Conservation (phyloP, 1,284 basidiomycete species). For the Malassezia japonica region DNA sequence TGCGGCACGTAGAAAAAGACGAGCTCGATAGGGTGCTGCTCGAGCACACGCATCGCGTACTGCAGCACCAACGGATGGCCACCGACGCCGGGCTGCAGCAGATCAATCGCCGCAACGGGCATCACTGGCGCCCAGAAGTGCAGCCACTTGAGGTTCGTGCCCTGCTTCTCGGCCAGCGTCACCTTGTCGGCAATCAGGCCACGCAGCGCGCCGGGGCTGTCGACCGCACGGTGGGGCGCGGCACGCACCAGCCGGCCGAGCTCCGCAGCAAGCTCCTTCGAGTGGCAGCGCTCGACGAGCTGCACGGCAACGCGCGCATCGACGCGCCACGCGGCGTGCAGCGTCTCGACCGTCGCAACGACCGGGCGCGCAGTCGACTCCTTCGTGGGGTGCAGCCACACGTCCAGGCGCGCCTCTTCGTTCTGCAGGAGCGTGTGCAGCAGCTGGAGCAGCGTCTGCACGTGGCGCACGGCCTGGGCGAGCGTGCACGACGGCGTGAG, state of each 20-base stretch:
- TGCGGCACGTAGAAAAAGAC: constrained; percentile 99
- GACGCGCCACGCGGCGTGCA: constrained; percentile 61
- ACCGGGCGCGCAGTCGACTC: constrained; percentile 53
- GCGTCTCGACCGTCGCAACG: not conserved
- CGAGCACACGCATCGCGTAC: constrained; percentile 90
- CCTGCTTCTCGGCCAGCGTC: constrained; percentile 51
- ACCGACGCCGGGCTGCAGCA: constrained; percentile 48
- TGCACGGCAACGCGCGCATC: constrained; percentile 73
- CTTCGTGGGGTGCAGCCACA: constrained; percentile 82
- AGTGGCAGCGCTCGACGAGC: constrained; percentile 76
- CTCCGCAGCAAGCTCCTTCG: constrained; percentile 58
- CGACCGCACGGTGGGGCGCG: constrained; percentile 63
- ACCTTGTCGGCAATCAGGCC: constrained; percentile 58
- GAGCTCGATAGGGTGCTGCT: constrained; percentile 84
- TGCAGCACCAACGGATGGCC: constrained; percentile 73
- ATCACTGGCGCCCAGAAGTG: constrained; percentile 80
- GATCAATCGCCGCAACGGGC: constrained; percentile 55
- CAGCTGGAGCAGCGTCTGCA: constrained; percentile 25
- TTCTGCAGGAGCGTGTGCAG: constrained; percentile 77
- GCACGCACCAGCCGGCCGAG: constrained; percentile 65
- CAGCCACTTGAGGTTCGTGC: constrained; percentile 57
- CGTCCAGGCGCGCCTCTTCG: constrained; percentile 72
- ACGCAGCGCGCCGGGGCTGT: constrained; percentile 67
- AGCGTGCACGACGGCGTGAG: constrained; percentile 28
- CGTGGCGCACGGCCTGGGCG: constrained; percentile 18